Evolutionary conservation across 148 eudicot genomes (phyloP).

Genomic region (Persicaria maculosa): DNA sequence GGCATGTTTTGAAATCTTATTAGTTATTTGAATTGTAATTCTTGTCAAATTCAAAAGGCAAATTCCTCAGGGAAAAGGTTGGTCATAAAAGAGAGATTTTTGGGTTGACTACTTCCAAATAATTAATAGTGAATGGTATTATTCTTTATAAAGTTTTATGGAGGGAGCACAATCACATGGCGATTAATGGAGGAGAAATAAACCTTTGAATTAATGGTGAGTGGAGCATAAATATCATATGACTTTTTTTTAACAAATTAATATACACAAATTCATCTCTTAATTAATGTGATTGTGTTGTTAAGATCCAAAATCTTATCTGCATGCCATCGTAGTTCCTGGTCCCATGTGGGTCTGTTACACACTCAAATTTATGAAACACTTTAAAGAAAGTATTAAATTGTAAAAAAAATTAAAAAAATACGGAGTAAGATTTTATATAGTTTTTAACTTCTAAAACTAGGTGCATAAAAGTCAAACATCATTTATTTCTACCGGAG

Average conservation of each 20-base stretch:
- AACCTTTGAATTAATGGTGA: not conserved
- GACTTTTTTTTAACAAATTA: not conserved
- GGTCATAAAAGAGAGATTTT: slow-evolving; percentile 4
- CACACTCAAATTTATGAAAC: too few species aligned
- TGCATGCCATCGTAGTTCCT: not conserved
- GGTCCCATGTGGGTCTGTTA: not conserved
- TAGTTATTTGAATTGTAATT: not conserved
- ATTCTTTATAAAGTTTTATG: slow-evolving; percentile 3
- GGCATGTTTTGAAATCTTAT: not conserved
- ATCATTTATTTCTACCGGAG: too few species aligned
- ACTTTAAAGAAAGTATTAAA: too few species aligned
- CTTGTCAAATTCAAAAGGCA: not conserved
- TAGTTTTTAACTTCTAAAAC: too few species aligned
- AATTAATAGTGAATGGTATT: not conserved
- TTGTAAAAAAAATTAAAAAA: too few species aligned
- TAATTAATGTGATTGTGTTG: not conserved
- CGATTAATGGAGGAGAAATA: not conserved
- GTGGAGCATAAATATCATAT: not conserved
- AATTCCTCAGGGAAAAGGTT: not conserved
- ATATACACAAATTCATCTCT: not conserved
- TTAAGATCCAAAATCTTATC: not conserved
- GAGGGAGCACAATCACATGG: slow-evolving; percentile 5
- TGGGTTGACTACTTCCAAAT: slow-evolving; percentile 2
- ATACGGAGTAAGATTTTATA: too few species aligned
- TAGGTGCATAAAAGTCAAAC: too few species aligned